Evolutionary conservation across 148 eudicot species (phyloP).

Genomic region (Heliosperma pusillum): DNA sequence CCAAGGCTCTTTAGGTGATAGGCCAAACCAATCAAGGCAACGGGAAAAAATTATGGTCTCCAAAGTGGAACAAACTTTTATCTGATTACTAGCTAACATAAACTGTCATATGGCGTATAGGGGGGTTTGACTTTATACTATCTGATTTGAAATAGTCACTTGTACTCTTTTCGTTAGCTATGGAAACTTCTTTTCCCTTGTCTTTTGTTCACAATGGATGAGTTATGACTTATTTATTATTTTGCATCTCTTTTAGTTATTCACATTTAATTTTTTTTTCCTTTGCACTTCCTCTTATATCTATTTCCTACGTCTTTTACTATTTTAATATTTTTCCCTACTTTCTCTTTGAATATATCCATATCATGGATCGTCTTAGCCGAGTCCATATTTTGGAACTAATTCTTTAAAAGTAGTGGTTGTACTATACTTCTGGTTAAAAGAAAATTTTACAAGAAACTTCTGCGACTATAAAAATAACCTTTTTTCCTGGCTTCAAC

Average conservation of each 20-base stretch:
- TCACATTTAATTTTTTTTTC: background rate
- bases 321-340: too few relatives aligned
- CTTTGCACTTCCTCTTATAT: too few relatives aligned
- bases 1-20: slow-evolving; percentile 5
- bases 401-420: too few relatives aligned
- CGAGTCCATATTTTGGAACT: too few relatives aligned
- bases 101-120: background rate
- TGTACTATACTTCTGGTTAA: too few relatives aligned
- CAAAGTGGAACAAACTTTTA: background rate
- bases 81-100: background rate
- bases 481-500: too few relatives aligned
- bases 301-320: too few relatives aligned
- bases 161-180: background rate
- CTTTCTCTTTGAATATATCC: too few relatives aligned
- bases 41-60: background rate
- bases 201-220: background rate
- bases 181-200: background rate
- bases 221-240: background rate
- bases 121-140: background rate
- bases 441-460: too few relatives aligned
- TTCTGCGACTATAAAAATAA: too few relatives aligned
- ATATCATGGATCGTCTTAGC: too few relatives aligned
- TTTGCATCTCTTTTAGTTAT: background rate
- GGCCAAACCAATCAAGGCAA: background rate
- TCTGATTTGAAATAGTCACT: background rate